Evolutionary conservation across 2,329 filamentous ascomycete genomes (phyloP).

Genomic region (Ophiostoma quercus): DNA sequence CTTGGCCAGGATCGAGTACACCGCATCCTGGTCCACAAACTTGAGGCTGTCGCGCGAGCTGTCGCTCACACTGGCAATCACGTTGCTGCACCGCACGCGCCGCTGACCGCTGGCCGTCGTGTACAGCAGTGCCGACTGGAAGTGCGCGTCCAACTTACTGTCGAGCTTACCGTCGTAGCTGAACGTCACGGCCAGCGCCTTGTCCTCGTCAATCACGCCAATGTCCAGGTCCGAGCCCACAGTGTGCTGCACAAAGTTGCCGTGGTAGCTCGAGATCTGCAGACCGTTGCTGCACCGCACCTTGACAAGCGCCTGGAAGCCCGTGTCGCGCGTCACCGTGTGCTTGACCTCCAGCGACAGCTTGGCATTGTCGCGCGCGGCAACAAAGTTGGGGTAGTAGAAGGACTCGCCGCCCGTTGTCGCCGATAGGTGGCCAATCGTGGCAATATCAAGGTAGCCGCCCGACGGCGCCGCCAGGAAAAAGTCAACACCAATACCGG

Average conservation of each 20-base stretch:
- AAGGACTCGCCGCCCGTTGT: conserved; percentile 93
- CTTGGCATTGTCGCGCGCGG: conserved; percentile 77
- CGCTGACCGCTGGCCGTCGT: conserved; percentile 86
- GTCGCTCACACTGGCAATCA: conserved; percentile 88
- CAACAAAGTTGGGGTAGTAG: conserved; percentile 95
- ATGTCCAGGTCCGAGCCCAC: conserved; percentile 94
- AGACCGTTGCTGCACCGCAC: conserved; percentile 95
- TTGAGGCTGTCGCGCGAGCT: conserved; percentile 79
- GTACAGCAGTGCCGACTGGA: conserved; percentile 91
- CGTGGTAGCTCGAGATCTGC: conserved; percentile 89
- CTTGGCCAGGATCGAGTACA: conserved; percentile 82
- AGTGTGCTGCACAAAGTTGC: conserved; percentile 92
- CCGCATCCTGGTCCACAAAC: conserved; percentile 92
- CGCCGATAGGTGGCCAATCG: conserved; percentile 82
- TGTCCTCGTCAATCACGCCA: conserved; percentile 86
- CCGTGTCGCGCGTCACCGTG: conserved; percentile 80
- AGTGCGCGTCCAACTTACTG: conserved; percentile 91
- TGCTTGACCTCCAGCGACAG: conserved; percentile 81
- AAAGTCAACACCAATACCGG: conserved; percentile 85
- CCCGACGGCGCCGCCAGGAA: conserved; percentile 89
- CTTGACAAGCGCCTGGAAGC: conserved; percentile 96
- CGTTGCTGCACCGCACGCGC: conserved; percentile 85
- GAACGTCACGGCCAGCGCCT: conserved; percentile 86
- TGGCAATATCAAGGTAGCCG: conserved; percentile 87
- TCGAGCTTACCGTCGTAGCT: conserved; percentile 97